Percentiles rank a stretch among this genome's conserved stretches.
Evolutionary conservation across 306 rosid species (phyloP).

Genomic region (Mimosa bimucronata): DNA sequence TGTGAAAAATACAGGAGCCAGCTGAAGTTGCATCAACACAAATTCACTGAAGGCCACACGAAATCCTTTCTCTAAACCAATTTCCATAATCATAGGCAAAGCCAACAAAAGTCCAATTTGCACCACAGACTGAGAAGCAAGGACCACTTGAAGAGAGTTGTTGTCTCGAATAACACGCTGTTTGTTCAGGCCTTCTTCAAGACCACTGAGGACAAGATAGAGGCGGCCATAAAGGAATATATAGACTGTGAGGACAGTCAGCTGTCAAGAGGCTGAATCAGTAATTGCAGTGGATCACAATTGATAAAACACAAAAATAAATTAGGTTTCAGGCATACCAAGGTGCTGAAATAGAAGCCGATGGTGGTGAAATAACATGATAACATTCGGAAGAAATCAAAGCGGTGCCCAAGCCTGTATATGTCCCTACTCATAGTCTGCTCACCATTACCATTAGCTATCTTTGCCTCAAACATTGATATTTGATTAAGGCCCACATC

Average conservation of each 20-base stretch:
- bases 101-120: constrained; percentile 94
- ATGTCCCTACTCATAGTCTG: constrained; percentile 96
- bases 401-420: constrained; percentile 93
- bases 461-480: constrained; percentile 96
- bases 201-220: constrained; percentile 90
- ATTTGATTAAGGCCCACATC: constrained; percentile 98
- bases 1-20: constrained; percentile 91
- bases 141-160: constrained; percentile 90
- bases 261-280: constrained; percentile 56
- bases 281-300: constrained; percentile 29
- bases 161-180: constrained; percentile 63
- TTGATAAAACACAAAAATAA: background rate
- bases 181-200: constrained; percentile 66
- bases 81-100: constrained; percentile 97
- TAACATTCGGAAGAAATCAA: constrained; percentile 93
- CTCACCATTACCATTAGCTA: constrained; percentile 93
- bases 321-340: constrained; percentile 59
- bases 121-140: constrained; percentile 92
- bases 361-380: constrained; percentile 85
- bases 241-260: constrained; percentile 88
- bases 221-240: constrained; percentile 92
- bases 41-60: constrained; percentile 86
- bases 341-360: constrained; percentile 94
- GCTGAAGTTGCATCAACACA: constrained; percentile 86
- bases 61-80: constrained; percentile 92